Evolutionary conservation across 805 yeast species (phyloP), one percentile per base, ranked within the genome.

Genomic region (Teunomyces cretensis): DNA sequence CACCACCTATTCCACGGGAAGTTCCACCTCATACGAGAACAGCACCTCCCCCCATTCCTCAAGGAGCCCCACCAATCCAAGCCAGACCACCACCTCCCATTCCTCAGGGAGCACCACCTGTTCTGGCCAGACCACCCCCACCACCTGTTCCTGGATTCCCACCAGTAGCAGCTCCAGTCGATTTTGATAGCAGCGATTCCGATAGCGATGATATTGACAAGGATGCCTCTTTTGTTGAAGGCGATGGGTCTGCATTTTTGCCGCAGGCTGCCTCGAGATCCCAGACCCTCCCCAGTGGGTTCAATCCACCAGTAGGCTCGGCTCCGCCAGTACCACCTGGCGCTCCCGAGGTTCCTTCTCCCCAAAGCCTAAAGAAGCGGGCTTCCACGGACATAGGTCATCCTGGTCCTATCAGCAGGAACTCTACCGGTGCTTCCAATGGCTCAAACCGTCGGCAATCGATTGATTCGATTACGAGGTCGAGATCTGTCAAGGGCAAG

Each of bases 221-320:
- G 4, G 42, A 16, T 13, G 51, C 46, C 11, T 44, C 43, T 13
- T 50, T 53, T 36, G 49, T 46, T 13, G 43, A 41, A 33, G 65
- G 62, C 14, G 52, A 70, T 15, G 67, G 62, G 33, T 56, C 68
- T 14, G 64, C 61, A 4, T 62, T 66, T 17, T 38, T 27, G 7
- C 53, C 53, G 6, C 13, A 37, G 30, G 40, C 41, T 6, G 49
- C 55, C 11, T 16, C 30, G 4, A 46, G 55, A 27, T 38, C 56
- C 9, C 52, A 30, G 27, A 50, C 53, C 9, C 39, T 44, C 15
- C 52, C 47, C 16, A 26, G n/a, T 33, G 51, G 44, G 11, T 55
- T 56, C 13, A 52, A 46, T 14, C 42, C 55, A 16, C 57, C 54
- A 7, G 41, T 39, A 11, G 48, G 45, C 4, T 44, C 50, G 9